Evolutionary conservation across 2,329 filamentous ascomycete genomes (phyloP).

Genomic region (Penicillium occitanis): DNA sequence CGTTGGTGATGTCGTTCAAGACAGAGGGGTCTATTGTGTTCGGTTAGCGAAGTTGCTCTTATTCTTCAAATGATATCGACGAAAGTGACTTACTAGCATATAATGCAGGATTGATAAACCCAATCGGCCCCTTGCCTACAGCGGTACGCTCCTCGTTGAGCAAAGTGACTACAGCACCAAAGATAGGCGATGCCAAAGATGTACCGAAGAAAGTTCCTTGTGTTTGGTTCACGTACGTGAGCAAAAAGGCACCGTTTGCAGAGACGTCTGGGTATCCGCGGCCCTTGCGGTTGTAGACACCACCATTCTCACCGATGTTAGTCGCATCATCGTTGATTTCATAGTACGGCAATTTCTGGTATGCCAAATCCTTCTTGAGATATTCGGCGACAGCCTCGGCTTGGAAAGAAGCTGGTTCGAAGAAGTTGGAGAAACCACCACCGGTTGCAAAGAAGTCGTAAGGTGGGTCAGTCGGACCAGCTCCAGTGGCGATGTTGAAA

Average conservation of each 20-base stretch:
- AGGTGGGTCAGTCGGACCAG: constrained; percentile 26
- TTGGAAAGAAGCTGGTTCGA: constrained; percentile 47
- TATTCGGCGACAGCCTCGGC: constrained; percentile 42
- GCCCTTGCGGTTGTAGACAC: constrained; percentile 19
- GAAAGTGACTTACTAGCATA: constrained; percentile 18
- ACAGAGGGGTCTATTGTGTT: constrained; percentile 11
- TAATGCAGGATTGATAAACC: constrained; percentile 20
- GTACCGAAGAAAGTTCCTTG: constrained; percentile 15
- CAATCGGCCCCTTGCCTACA: constrained; percentile 17
- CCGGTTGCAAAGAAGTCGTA: constrained; percentile 35
- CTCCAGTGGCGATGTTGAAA: constrained; percentile 27
- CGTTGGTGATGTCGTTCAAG: constrained; percentile 21
- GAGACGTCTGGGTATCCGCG: constrained; percentile 20
- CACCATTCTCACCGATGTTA: constrained; percentile 17
- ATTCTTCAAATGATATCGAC: background rate
- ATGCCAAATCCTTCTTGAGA: constrained; percentile 21
- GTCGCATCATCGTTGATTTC: constrained; percentile 3
- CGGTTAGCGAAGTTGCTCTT: background rate
- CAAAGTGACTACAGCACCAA: constrained; percentile 14
- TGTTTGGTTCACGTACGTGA: constrained; percentile 15
- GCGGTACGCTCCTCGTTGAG: constrained; percentile 19
- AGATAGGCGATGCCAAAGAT: constrained; percentile 16
- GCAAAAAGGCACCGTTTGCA: constrained; percentile 17
- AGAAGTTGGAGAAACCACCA: constrained; percentile 51
- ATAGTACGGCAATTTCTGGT: constrained; percentile 16